Evolutionary conservation across 2,329 filamentous ascomycete genomes (phyloP), one percentile per base, ranked within the genome.

Genomic region (Xylogone sp.): DNA sequence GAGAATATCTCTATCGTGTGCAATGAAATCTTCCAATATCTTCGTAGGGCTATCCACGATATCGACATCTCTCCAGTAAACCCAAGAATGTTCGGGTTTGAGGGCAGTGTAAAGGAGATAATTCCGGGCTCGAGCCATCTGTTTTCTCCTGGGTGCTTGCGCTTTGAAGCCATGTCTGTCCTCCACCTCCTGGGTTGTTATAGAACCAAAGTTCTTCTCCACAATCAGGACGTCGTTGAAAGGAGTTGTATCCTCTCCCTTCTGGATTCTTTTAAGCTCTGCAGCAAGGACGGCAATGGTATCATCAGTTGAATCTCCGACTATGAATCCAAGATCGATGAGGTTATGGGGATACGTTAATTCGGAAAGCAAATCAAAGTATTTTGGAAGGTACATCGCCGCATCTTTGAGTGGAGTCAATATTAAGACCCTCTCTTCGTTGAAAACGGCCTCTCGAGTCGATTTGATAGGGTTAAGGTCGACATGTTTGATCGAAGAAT

Each of bases 61-160:
- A 69, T 99, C 94, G 46, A 96, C 92, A 68, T 99, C 94, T 54
- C 94, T 84, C 94, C 94, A 99, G 70, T 97, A 97, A 8, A 97
- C 92, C 94, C 94, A 99, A 8, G 91, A 93, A 68, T 99, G 94
- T 55, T 97, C 91, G 0, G 91, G 84, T 74, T 95, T 96, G 63
- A 99, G 68, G 2, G 94, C 87, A 0, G 90, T 78, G 27, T 84
- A 82, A 2, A 99, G 81, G 19, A 99, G 78, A 69, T 96, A 99
- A 69, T 99, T 99, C 61, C 94, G 83, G 22, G 94, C 94, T 60
- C 81, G 84, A 44, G 88, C 94, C 82, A 99, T 92, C 31, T 87
- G 84, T 73, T 93, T 97, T 59, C 94, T 84, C 57, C 94, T 83
- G 5, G 93, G 92, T 1, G 86, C 94, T 67, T 99, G 94, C 2